Evolutionary conservation across 129 eudicot genomes (phyloP).

Genomic region (Centaurea solstitialis): DNA sequence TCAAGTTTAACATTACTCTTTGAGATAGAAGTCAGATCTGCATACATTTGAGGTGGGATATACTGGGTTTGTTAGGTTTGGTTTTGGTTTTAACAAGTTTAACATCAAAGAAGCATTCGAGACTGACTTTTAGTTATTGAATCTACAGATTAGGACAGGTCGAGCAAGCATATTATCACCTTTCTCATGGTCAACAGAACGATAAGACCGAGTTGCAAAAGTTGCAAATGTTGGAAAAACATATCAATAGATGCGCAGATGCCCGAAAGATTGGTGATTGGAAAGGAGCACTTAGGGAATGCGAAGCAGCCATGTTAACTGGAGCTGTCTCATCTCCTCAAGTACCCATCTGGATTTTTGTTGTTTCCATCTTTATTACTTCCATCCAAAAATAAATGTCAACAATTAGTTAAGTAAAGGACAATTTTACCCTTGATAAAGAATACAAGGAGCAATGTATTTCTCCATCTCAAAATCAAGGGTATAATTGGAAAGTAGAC

Average conservation of each 20-base stretch:
- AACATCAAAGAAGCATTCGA: neutral
- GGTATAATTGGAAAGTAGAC: neutral
- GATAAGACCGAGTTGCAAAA: slow-evolving; percentile 46
- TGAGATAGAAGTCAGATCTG: neutral
- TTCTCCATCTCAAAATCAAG: neutral
- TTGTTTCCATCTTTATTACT: neutral
- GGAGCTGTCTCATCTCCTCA: slow-evolving; percentile 61
- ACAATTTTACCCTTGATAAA: neutral
- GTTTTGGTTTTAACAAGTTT: neutral
- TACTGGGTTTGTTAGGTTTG: neutral
- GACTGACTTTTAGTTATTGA: neutral
- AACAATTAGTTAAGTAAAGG: neutral
- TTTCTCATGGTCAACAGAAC: slow-evolving; percentile 40
- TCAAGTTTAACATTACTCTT: neutral
- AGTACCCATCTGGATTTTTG: slow-evolving; percentile 17
- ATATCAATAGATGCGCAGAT: slow-evolving; percentile 51
- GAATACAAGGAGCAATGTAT: neutral
- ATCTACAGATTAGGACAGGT: slow-evolving; percentile 51
- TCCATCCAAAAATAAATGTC: neutral
- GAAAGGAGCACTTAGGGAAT: slow-evolving; percentile 60
- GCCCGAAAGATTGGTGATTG: slow-evolving; percentile 60
- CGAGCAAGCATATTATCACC: slow-evolving; percentile 44
- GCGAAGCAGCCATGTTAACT: slow-evolving; percentile 57
- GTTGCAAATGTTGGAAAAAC: slow-evolving; percentile 43
- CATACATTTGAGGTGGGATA: neutral